These are phyloP conservation scores for Hyaloscypha finlandica DNA, from an alignment of 495 filamentous ascomycete species.

Conservation along the genomic window DNA sequence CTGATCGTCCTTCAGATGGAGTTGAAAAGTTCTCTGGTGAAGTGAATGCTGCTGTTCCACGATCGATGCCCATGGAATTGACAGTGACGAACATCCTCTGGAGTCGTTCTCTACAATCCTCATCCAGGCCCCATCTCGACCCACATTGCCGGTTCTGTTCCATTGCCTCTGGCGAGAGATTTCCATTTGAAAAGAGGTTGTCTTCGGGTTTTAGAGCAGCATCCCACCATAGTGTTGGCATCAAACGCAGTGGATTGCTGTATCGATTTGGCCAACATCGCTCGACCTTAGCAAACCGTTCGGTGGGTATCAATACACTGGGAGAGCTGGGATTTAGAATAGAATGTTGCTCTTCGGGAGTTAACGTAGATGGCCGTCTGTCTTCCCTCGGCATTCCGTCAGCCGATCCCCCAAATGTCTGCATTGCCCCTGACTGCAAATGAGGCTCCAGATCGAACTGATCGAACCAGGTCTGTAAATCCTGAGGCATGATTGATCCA, in stretches of 20 bases:
- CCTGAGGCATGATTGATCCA: constrained; percentile 19
- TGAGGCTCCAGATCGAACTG: constrained; percentile 23
- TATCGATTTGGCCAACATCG: constrained; percentile 50
- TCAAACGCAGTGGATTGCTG: constrained; percentile 46
- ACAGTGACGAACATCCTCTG: constrained; percentile 42
- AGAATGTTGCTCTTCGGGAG: constrained; percentile 33
- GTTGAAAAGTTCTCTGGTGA: constrained; percentile 33
- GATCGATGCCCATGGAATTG: constrained; percentile 33
- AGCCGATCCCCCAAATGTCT: not conserved
- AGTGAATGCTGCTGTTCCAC: constrained; percentile 31
- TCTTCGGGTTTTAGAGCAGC: constrained; percentile 44
- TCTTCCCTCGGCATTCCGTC: not conserved
- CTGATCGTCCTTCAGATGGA: constrained; percentile 15
- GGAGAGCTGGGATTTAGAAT: constrained; percentile 39
- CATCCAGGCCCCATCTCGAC: constrained; percentile 50
- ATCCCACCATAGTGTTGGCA: constrained; percentile 52
- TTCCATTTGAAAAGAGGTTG: constrained; percentile 46
- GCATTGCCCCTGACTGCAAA: constrained; percentile 6
- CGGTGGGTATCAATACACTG: constrained; percentile 44
- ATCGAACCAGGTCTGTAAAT: constrained; percentile 25
- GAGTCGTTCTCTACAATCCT: constrained; percentile 48
- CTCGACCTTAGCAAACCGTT: constrained; percentile 52
- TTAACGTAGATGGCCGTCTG: constrained; percentile 23
- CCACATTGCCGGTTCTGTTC: constrained; percentile 37
- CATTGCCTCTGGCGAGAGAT: constrained; percentile 28